Conservation (phyloP, 2,329 filamentous ascomycete species). For the Diaporthe sp. region DNA sequence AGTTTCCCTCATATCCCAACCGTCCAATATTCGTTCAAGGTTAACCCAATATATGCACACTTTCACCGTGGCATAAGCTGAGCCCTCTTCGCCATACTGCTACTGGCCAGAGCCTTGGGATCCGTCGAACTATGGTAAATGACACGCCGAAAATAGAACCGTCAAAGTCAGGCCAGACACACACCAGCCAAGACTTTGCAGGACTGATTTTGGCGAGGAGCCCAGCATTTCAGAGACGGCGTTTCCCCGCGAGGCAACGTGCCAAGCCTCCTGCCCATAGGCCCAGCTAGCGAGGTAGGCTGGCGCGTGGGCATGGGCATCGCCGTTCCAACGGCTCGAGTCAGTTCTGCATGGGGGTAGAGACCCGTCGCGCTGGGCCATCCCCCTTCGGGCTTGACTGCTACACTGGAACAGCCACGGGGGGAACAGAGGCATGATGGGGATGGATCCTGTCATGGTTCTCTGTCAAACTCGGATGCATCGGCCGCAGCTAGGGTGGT, state of each 20-base stretch:
- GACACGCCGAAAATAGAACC: constrained; percentile 15
- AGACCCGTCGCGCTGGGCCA: constrained; percentile 13
- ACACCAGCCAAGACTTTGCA: background rate
- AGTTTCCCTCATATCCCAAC: background rate
- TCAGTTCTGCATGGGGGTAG: constrained; percentile 1
- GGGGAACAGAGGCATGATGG: background rate
- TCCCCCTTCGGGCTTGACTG: background rate
- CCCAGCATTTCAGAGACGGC: background rate
- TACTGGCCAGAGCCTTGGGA: background rate
- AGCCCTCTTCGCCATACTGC: background rate
- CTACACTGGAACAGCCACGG: background rate
- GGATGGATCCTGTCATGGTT: constrained; percentile 1
- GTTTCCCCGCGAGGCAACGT: background rate
- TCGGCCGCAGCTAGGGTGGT: constrained; percentile 8
- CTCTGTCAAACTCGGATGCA: constrained; percentile 21
- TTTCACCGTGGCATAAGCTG: background rate
- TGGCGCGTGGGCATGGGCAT: background rate
- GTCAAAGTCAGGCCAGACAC: background rate
- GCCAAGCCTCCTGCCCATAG: background rate
- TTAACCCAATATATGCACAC: background rate
- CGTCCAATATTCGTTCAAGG: background rate
- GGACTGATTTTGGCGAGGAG: background rate
- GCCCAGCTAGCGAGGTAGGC: background rate
- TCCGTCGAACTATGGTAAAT: background rate
- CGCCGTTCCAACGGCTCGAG: constrained; percentile 3